Evolutionary conservation across 2,329 filamentous ascomycete genomes (phyloP).

Genomic region (Coniochaeta ligniaria): DNA sequence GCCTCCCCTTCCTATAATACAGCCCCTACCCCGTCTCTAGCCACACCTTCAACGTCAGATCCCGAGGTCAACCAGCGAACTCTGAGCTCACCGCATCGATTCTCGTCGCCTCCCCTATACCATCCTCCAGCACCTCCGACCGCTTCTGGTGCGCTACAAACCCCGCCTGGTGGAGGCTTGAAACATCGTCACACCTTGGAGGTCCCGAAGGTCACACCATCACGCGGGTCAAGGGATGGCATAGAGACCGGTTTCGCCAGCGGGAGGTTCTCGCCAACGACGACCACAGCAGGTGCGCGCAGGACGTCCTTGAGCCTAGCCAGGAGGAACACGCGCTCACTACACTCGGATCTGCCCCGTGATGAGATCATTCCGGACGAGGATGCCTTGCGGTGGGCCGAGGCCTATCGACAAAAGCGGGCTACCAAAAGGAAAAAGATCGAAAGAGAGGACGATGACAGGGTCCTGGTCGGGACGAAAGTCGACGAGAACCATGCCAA

Average conservation of each 20-base stretch:
- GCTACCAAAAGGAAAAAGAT: conserved; percentile 78
- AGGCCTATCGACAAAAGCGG: conserved; percentile 85
- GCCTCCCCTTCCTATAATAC: background rate
- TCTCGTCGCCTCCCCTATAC: conserved; percentile 58
- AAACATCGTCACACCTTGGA: conserved; percentile 85
- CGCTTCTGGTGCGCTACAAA: conserved; percentile 37
- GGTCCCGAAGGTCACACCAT: conserved; percentile 64
- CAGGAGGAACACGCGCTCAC: conserved; percentile 73
- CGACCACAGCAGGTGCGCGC: conserved; percentile 50
- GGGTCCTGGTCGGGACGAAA: conserved; percentile 92
- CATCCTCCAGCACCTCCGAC: conserved; percentile 32
- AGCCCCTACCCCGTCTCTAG: conserved; percentile 7
- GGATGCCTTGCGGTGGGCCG: conserved; percentile 85
- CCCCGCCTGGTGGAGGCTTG: conserved; percentile 50
- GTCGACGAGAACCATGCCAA: conserved; percentile 97
- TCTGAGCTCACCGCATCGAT: conserved; percentile 40
- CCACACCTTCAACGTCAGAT: conserved; percentile 11
- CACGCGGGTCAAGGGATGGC: conserved; percentile 66
- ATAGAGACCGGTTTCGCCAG: conserved; percentile 60
- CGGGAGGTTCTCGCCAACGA: conserved; percentile 73
- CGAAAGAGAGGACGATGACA: conserved; percentile 86
- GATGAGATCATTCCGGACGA: conserved; percentile 85
- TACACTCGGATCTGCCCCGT: conserved; percentile 74
- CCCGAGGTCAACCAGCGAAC: conserved; percentile 13
- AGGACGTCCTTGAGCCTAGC: conserved; percentile 78